Percentiles rank a stretch among this genome's conserved stretches.
phyloP scores from a whole-genome alignment of 768 basidiomycete genomes.

The Kwoniella sp. region DNA sequence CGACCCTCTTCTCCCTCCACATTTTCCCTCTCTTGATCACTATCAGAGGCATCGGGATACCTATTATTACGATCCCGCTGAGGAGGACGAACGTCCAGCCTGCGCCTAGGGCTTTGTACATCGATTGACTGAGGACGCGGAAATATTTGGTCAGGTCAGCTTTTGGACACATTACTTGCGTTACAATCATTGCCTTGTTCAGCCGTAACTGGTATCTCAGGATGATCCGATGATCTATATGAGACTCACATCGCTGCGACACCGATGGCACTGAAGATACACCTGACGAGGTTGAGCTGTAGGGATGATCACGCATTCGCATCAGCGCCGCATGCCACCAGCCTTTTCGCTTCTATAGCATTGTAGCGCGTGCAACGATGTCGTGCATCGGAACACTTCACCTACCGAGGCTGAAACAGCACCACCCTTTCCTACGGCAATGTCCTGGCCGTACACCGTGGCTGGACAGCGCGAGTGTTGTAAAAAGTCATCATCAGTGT shows the following conservation, averaged over 20 bases:
- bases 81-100: slow-evolving; percentile 54
- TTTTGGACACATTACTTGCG: not conserved
- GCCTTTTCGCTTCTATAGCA: too few species aligned
- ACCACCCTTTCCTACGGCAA: slow-evolving; percentile 53
- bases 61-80: slow-evolving; percentile 37
- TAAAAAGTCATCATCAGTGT: too few species aligned
- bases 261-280: slow-evolving; percentile 50
- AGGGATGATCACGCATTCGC: too few species aligned
- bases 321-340: too few species aligned
- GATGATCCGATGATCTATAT: not conserved
- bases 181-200: too few species aligned
- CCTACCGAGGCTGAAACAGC: slow-evolving; percentile 54
- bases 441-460: slow-evolving; percentile 53
- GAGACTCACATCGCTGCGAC: slow-evolving; percentile 41
- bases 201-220: not conserved
- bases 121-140: slow-evolving; percentile 33
- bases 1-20: slow-evolving; percentile 35
- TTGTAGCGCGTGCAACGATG: not conserved
- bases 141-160: not conserved
- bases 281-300: slow-evolving; percentile 54
- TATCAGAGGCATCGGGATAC: slow-evolving; percentile 39
- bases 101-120: slow-evolving; percentile 41
- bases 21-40: slow-evolving; percentile 33
- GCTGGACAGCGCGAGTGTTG: slow-evolving; percentile 9
- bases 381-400: slow-evolving; percentile 5